phyloP scores from a whole-genome alignment of 2,329 filamentous ascomycete genomes.

The Pleomassaria siparia region DNA sequence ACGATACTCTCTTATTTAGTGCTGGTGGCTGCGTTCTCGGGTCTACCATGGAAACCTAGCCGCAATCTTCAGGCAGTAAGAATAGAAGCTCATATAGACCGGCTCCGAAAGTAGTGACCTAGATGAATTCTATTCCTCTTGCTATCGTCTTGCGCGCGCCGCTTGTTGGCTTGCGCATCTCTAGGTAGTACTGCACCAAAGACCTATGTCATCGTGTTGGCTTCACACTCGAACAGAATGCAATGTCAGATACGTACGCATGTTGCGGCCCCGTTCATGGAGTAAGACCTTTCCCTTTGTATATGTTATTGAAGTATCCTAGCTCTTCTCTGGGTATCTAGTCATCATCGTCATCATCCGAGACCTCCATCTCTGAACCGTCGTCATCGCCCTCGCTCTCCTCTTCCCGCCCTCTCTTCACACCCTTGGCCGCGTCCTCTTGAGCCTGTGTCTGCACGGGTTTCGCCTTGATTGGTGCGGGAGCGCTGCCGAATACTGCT shows the following conservation, averaged over 20 bases:
- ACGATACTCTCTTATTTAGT: no score
- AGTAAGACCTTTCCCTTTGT: background rate
- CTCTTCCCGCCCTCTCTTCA: constrained; percentile 69
- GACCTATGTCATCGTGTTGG: background rate
- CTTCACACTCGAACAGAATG: background rate
- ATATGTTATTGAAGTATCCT: background rate
- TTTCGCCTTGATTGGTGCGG: constrained; percentile 26
- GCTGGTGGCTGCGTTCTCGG: no score
- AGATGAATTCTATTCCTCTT: no score
- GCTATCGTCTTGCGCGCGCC: no score
- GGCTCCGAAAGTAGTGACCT: no score
- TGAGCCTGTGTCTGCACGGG: constrained; percentile 27
- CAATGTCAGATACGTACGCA: constrained; percentile 1
- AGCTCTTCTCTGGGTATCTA: background rate
- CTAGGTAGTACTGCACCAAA: no score
- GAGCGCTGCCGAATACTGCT: constrained; percentile 42
- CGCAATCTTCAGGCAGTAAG: no score
- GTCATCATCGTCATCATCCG: constrained; percentile 71
- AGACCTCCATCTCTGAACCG: constrained; percentile 65
- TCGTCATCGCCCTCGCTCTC: constrained; percentile 54
- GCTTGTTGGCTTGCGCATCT: no score
- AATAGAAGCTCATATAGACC: no score
- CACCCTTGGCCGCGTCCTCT: constrained; percentile 54
- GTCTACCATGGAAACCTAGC: no score
- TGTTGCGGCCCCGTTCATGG: background rate